Evolutionary conservation across 2,329 filamentous ascomycete species (phyloP).

Genomic region (Aspergillus vadensis): DNA sequence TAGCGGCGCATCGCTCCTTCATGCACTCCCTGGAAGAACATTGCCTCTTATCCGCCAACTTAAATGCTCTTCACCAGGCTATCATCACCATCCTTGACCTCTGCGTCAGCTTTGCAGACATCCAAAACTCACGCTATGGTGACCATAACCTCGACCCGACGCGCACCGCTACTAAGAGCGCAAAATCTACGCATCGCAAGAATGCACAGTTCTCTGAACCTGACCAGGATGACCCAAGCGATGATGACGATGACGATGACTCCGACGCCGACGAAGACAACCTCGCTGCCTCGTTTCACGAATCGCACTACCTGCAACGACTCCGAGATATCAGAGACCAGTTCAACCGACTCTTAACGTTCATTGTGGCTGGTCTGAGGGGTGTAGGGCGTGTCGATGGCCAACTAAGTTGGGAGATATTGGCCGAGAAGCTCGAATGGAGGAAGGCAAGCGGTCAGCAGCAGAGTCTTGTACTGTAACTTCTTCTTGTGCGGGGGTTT

Average conservation of each 20-base stretch:
- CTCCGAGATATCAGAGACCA: constrained; percentile 62
- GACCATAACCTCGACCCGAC: constrained; percentile 41
- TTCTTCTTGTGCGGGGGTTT: background rate
- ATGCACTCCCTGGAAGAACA: constrained; percentile 65
- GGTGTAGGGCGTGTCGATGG: constrained; percentile 74
- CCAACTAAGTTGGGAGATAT: constrained; percentile 73
- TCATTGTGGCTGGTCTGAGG: constrained; percentile 71
- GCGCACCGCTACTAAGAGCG: constrained; percentile 19
- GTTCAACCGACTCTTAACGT: constrained; percentile 67
- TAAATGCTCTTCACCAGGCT: constrained; percentile 70
- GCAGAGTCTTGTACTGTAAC: background rate
- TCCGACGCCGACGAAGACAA: constrained; percentile 24
- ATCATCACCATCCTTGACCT: constrained; percentile 78
- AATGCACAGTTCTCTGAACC: constrained; percentile 19
- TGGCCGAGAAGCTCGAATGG: constrained; percentile 76
- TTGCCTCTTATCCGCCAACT: constrained; percentile 67
- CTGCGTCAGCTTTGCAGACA: constrained; percentile 67
- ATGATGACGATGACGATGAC: constrained; percentile 38
- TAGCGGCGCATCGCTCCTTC: constrained; percentile 66
- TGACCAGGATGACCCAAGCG: constrained; percentile 24
- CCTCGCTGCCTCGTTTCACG: constrained; percentile 38
- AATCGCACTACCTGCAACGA: constrained; percentile 53
- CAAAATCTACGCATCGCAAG: constrained; percentile 10
- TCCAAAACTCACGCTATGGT: constrained; percentile 48
- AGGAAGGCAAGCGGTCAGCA: constrained; percentile 23